A percentile compares a stretch with the other conserved stretches of the same genome.
phyloP scores from a whole-genome alignment of 768 basidiomycete species.

The Tulasnella sp. region DNA sequence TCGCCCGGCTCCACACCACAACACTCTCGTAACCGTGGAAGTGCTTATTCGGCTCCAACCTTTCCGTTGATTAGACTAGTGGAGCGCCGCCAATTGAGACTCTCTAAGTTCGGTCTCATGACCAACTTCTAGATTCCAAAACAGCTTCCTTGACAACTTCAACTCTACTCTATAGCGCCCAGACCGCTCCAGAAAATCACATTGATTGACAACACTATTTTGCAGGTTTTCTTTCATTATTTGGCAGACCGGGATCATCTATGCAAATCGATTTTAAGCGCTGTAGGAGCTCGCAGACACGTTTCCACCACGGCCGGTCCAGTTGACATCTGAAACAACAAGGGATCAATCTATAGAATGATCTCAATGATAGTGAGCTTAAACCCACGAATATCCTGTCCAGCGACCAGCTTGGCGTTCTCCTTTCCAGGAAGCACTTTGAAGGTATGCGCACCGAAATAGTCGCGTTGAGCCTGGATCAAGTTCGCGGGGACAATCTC shows the following conservation, averaged over 20 bases:
- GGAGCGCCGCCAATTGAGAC: no score
- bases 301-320: slow-evolving; percentile 95
- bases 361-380: slow-evolving; percentile 8
- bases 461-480: slow-evolving; percentile 95
- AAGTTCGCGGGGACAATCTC: slow-evolving; percentile 90
- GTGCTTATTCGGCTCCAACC: no score
- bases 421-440: slow-evolving; percentile 85
- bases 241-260: neutral
- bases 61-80: neutral
- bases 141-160: no score
- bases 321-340: slow-evolving; percentile 69
- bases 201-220: no score
- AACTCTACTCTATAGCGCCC: no score
- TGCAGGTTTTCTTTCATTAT: neutral
- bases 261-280: slow-evolving; percentile 23
- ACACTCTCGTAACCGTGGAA: no score
- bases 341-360: neutral
- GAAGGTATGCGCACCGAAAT: slow-evolving; percentile 99
- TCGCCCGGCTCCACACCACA: no score
- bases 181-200: no score
- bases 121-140: no score
- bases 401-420: slow-evolving; percentile 66
- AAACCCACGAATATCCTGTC: slow-evolving; percentile 78
- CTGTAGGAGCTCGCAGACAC: slow-evolving; percentile 83
- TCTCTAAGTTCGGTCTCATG: no score